Evolutionary conservation across 2,329 filamentous ascomycete genomes (phyloP).

Genomic region (Tolypocladium inflatum): DNA sequence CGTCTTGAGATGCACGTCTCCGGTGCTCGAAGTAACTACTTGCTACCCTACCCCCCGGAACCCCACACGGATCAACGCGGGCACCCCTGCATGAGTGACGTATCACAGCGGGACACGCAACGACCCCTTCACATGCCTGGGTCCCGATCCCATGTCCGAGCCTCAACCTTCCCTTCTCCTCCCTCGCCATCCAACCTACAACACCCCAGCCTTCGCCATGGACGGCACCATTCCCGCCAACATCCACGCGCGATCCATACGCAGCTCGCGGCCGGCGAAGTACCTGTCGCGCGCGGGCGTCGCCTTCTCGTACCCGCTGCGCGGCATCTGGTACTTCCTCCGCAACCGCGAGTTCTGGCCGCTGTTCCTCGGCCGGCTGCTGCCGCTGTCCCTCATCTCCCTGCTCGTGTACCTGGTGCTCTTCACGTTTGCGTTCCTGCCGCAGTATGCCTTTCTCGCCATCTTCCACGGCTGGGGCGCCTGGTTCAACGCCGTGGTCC

Average conservation of each 20-base stretch:
- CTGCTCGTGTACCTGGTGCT: conserved; percentile 74
- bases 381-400: conserved; percentile 76
- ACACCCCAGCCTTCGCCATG: background rate
- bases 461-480: conserved; percentile 82
- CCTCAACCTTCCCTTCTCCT: background rate
- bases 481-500: conserved; percentile 80
- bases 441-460: conserved; percentile 79
- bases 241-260: conserved; percentile 3
- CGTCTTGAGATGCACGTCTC: background rate
- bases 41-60: background rate
- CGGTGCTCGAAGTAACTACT: background rate
- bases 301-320: conserved; percentile 46
- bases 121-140: no score
- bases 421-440: conserved; percentile 81
- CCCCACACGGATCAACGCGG: no score
- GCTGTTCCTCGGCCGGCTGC: conserved; percentile 64
- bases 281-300: conserved; percentile 34
- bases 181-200: background rate
- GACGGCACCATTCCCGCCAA: conserved; percentile 5
- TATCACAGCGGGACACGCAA: background rate
- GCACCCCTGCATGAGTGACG: background rate
- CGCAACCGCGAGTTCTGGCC: conserved; percentile 74
- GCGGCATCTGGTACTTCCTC: conserved; percentile 76
- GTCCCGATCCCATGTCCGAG: background rate
- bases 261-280: conserved; percentile 20